Percentiles rank a stretch among this genome's conserved stretches.
phyloP scores from a whole-genome alignment of 371 early-diverging fungal species.

The Mortierella sp. region DNA sequence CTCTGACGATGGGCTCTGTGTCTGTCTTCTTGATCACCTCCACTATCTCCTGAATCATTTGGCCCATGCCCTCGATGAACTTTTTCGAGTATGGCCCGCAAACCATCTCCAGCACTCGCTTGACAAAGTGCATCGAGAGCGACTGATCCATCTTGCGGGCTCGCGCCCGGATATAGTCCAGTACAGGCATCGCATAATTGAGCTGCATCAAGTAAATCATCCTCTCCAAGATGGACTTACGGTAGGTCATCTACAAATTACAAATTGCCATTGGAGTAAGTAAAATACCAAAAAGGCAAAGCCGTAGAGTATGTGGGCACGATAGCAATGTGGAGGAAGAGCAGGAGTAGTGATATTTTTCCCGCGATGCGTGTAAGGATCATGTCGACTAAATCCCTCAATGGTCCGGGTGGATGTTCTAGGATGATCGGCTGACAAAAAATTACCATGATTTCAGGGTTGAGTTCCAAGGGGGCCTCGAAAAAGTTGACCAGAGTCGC shows the following conservation, averaged over 20 bases:
- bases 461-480: constrained; percentile 63
- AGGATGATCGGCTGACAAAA: too few relatives aligned
- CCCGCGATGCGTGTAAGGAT: not conserved
- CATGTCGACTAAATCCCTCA: not conserved
- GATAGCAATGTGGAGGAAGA: not conserved
- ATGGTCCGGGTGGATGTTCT: too few relatives aligned
- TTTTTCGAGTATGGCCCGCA: constrained; percentile 61
- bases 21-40: constrained; percentile 63
- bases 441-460: constrained; percentile 69
- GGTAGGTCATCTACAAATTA: constrained; percentile 69
- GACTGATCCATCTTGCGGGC: constrained; percentile 69
- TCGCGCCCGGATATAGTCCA: constrained; percentile 65
- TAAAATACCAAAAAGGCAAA: not conserved
- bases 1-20: constrained; percentile 56
- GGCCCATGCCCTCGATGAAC: constrained; percentile 63
- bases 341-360: not conserved
- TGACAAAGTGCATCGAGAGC: constrained; percentile 69
- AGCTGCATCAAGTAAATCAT: constrained; percentile 75
- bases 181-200: constrained; percentile 69
- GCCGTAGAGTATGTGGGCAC: not conserved
- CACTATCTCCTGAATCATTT: constrained; percentile 59
- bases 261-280: too few relatives aligned
- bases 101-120: constrained; percentile 63
- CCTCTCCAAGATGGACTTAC: constrained; percentile 74
- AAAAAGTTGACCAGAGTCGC: constrained; percentile 65